Base-by-base conservation (phyloP, 2,329 filamentous ascomycete genomes). In the Elsinoe necatrix region DNA sequence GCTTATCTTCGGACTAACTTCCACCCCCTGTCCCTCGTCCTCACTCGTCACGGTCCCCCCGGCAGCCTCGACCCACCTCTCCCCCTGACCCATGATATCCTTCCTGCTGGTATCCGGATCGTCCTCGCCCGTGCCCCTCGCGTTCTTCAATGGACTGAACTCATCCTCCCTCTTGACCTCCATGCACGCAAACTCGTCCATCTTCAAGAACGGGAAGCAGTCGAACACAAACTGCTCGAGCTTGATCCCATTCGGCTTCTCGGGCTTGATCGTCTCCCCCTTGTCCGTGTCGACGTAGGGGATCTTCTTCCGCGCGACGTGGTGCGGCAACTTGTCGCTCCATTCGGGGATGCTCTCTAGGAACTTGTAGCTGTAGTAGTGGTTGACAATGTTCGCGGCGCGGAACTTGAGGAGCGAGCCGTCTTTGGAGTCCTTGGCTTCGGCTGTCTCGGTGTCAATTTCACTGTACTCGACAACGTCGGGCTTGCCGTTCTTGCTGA, bases 201-300 rank as follows among this genome's bases (percentile, higher is more conserved):
- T 82, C 16, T 85, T 76, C 54, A 95, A 78, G 77, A 92, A 81
- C 60, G 92, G 91, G 80, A 98, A 98, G 68, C 95, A 93, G 70
- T 98, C 93, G 69, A 98, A 98, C 60, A 98, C 91, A 66, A 97
- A 98, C 74, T 97, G 93, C 80, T 98, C 93, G 37, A 98, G 82
- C 80, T 98, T 98, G 80, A 98, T 91, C 63, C 93, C 93, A 69
- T 98, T 98, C 62, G 93, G 89, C 76, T 90, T 93, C 71, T 90
- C 84, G 2, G 92, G 90, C 80, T 95, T 95, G 72, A 95, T 77
- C 0, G 82, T 82, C 71, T 89, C 84, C 61, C 90, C 91, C 29
- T 80, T 85, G 68, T 86, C 78, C 12, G 85, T 80, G 56, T 66
- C 61, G 63, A 89, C 80, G 69, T 82, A 85, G 9, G 92, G 91